Base-by-base conservation (phyloP, 2,329 filamentous ascomycete genomes). In the Ceratocystis harringtonii region DNA sequence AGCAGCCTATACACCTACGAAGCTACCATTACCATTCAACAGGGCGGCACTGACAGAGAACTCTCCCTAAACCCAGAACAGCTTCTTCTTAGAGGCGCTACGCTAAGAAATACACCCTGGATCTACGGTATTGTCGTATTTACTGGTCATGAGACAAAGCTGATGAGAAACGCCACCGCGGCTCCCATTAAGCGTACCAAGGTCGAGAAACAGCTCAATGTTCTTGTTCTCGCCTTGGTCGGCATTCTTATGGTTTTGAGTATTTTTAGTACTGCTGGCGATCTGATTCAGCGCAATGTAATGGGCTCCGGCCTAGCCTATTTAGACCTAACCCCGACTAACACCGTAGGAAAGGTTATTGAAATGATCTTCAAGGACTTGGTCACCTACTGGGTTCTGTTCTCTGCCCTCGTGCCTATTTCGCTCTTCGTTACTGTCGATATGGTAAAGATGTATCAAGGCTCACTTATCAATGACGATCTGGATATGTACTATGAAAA, bases 1-100 rank as follows among this genome's bases (percentile, higher is more conserved):
- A 96, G 91, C 78, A 97, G 92, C 75, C 79, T 99, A 44, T 99
- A 99, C 76, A 99, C 94, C 0, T 99, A 97, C 74, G 95, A 99
- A 76, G 94, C 92, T 48, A 96, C 92, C 0, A 75, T 99, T 74
- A 97, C 92, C 0, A 88, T 97, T 81, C 86, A 92, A 71, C 82
- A 88, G 58, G 91, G 92, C 55, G 92, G 92, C 19, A 90, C 91
- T 44, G 94, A 99, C 76, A 96, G 95, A 75, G 92, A 97, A 73
- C 77, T 97, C 61, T 81, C 95, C 1, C 76, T 99, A 65, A 89
- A 89, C 69, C 94, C 94, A 0, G 94, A 99, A 73, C 94, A 99
- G 75, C 82, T 99, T 50, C 80, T 99, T 19, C 83, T 99, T 43
- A 86, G 94, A 79, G 94, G 94, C 69, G 94, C 94, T 25, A 97